Base-by-base conservation (phyloP, 805 yeast species). In the Saturnispora quitensis region DNA sequence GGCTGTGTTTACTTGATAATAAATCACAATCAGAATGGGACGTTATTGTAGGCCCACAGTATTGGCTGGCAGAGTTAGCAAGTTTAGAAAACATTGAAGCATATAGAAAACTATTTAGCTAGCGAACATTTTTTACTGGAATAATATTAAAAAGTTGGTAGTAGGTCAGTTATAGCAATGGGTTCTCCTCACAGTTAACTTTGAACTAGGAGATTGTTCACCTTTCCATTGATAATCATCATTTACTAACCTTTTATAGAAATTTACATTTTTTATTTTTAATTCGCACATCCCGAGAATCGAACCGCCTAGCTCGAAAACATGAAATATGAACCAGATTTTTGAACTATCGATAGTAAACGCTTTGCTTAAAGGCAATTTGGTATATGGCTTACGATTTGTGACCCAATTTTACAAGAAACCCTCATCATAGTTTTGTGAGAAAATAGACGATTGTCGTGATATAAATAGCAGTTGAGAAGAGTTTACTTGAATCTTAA, bases 1-100 rank as follows among this genome's bases (percentile, higher is more conserved):
- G 83, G 43, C 58, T 78, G 51, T 73, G 79, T 58, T 22, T 77
- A 1, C 52, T 77, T 4, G 81, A 76, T 48, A 66, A 67, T 8
- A 76, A 74, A 43, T 28, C 60, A 2, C 44, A 28, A 18, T 59
- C 58, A 17, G 65, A 64, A 17, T 53, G 68, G 42, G 54, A 62
- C 40, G 50, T 51, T 25, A 60, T 63, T 28, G 53, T 67, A 1
- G 68, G 69, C 7, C 40, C 51, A 10, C 44, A 40, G 3, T 60
- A 57, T 40, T 66, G 69, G 69, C 63, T 60, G 1, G 52, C 55
- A 20, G 70, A 66, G 31, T 20, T 66, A 2, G 31, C 45, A 13
- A 62, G 59, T 13, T 17, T 67, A 9, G n/a, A 50, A 7, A 67
- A 63, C 4, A 50, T 64, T 6, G 62, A 52, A 4, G 51, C 57